Evolutionary conservation across 1,284 basidiomycete genomes (phyloP), one percentile per base, ranked within the genome.

Genomic region (Ganoderma leucocontextum): DNA sequence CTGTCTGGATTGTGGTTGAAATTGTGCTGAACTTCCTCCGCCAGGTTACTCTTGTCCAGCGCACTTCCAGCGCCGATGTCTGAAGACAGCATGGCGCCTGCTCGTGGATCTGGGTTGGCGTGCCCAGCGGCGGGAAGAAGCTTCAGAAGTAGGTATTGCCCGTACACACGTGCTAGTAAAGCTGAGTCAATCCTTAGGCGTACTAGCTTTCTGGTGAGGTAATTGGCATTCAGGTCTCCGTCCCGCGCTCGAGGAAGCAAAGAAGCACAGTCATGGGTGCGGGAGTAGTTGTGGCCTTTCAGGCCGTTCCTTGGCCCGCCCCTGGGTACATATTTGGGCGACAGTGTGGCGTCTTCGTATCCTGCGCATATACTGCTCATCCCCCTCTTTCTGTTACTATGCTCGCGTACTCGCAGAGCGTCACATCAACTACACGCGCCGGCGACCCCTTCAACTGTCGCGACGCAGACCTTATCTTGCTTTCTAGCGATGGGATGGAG

Each of bases 391-490:
- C 44, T 25, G 13, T 8, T 15, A 22, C 52, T 1, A 58, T 55
- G 60, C 8, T 25, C 3, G 19, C 60, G 4, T 41, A 33, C 38
- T 6, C 53, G 9, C 60, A 25, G 9, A 41, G 58, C 10, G 42
- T 19, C 13, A 22, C 41, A 0, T 39, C 39, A 9, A 25, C 65
- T 19, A 39, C 2, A 35, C 61, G 13, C 22, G 58, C 58, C 10
- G 13, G 58, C 38, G 36, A 60, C 36, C 70, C 70, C 13, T 72
- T 69, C 61, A 42, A 64, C 57, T 52, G 60, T 52, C 63, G 63
- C 12, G 66, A 69, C 17, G 65, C 68, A 1, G 57, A 72, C 47
- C 15, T 69, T 55, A 47, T 69, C 10, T 61, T 72, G 3, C 65
- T 44, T 19, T 52, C 70, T 0, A 65, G 44, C 62, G 70, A 72